Base-by-base conservation (phyloP, 306 rosid genomes). In the Arachis stenosperma region DNA sequence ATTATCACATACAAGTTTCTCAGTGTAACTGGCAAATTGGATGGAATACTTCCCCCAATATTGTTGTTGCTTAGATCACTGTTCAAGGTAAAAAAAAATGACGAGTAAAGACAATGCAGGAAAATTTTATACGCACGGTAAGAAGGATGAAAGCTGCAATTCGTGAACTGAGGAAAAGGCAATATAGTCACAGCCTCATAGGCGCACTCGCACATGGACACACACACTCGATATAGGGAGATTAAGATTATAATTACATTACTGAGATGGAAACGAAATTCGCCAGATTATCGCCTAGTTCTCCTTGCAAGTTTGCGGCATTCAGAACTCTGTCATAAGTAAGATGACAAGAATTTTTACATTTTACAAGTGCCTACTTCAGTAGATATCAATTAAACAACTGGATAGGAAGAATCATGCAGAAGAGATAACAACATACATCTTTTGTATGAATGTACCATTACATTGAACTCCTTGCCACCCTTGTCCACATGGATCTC, bases 391-490 rank as follows among this genome's bases (percentile, higher is more conserved):
- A 43, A 55, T 67, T n/a, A 78, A 50, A 50, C 13, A 66, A 30
- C 11, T 62, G 46, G 48, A 61, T 55, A 53, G 59, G 75, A 65
- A 62, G 70, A 60, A 30, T 14, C 72, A 13, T 71, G 71, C 54
- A 40, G 43, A 42, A 62, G 69, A 40, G 73, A 44, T 64, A 74
- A 70, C 80, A 17, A 70, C 80, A 17, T 87, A 95, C 99, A 95
- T 91, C 80, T 47, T 69, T 81, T 79, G 69, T 79, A 91, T 95
- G 55, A 39, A 57, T 8, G 95, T 71, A 36, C 88, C 87, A 39
- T 90, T 87, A 62, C 99, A 95, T 17, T 62, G 85, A 72, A 95
- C 81, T 44, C 99, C 99, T 81, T 95, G 99, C 99, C 99, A 95
- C 22, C 81, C 88, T 68, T 95, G 84, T 58, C 99, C 99, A 17